A percentile compares a stretch with the other conserved stretches of the same genome.
phyloP scores from a whole-genome alignment of 1,139 yeast species.

The Geotrichum carabidarum region DNA sequence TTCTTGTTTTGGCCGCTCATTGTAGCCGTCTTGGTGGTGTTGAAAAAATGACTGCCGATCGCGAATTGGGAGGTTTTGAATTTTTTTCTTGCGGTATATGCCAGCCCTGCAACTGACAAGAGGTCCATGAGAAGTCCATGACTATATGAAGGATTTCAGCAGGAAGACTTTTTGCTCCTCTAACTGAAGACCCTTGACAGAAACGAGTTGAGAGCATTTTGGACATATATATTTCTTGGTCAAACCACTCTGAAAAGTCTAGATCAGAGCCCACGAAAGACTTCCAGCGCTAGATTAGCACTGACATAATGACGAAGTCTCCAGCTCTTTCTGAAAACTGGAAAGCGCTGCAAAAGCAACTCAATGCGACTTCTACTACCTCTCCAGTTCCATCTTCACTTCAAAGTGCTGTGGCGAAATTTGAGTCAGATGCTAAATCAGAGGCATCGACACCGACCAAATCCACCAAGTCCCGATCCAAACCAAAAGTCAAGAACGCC shows the following conservation, averaged over 20 bases:
- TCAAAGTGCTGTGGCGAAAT: neutral
- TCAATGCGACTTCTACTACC: neutral
- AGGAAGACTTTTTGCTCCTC: neutral
- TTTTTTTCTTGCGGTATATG: no score
- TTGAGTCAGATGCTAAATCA: neutral
- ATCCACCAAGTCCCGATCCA: no score
- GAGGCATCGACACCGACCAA: no score
- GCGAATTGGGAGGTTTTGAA: neutral
- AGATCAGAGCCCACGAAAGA: no score
- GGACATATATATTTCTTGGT: no score
- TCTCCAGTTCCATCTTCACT: neutral
- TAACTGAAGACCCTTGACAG: neutral
- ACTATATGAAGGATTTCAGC: neutral
- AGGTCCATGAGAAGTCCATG: no score
- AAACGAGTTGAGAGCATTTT: no score
- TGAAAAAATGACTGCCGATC: neutral
- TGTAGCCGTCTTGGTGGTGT: neutral
- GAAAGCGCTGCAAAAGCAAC: slow-evolving; percentile 23
- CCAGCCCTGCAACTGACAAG: no score
- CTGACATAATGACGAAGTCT: neutral
- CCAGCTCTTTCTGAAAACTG: slow-evolving; percentile 25
- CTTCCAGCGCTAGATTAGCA: no score
- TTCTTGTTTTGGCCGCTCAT: slow-evolving; percentile 14
- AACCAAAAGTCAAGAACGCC: neutral
- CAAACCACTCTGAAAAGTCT: no score